Conservation (phyloP, 2,329 filamentous ascomycete species). For the Metarhizium rileyi region DNA sequence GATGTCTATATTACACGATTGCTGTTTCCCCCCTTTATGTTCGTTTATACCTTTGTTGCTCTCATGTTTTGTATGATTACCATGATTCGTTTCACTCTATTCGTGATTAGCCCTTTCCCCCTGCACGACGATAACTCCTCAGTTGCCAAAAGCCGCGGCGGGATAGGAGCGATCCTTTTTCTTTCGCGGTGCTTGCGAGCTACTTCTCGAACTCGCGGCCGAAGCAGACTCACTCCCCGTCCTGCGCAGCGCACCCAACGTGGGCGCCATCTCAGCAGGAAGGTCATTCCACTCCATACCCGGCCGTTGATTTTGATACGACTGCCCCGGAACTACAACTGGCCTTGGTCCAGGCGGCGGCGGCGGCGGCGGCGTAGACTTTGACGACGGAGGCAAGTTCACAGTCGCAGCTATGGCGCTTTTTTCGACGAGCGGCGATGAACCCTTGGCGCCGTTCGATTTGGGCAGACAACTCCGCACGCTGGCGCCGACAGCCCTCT, state of each 20-base stretch:
- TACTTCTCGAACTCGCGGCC: constrained; percentile 45
- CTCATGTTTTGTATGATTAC: not conserved
- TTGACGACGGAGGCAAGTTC: constrained; percentile 22
- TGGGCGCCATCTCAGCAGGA: constrained; percentile 46
- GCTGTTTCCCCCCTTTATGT: not conserved
- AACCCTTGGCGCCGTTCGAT: not conserved
- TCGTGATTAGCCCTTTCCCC: not conserved
- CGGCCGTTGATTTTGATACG: constrained; percentile 50
- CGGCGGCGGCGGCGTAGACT: constrained; percentile 15
- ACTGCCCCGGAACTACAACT: constrained; percentile 25
- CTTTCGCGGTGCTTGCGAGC: constrained; percentile 40
- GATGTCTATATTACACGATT: too few species aligned
- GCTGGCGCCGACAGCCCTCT: constrained; percentile 28
- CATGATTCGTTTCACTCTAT: not conserved
- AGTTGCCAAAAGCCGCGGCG: constrained; percentile 48
- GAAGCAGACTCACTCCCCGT: constrained; percentile 24
- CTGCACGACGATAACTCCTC: not conserved
- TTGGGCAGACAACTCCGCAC: not conserved
- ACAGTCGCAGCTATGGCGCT: constrained; percentile 22
- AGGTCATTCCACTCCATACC: constrained; percentile 58
- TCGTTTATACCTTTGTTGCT: not conserved
- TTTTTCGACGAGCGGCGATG: constrained; percentile 9
- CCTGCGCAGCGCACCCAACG: constrained; percentile 19
- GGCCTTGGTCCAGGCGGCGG: constrained; percentile 9
- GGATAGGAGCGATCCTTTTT: constrained; percentile 54